These are phyloP conservation scores for Wickerhamomyces sp. DNA, from an alignment of 1,139 yeast genomes.

Conservation along the genomic window DNA sequence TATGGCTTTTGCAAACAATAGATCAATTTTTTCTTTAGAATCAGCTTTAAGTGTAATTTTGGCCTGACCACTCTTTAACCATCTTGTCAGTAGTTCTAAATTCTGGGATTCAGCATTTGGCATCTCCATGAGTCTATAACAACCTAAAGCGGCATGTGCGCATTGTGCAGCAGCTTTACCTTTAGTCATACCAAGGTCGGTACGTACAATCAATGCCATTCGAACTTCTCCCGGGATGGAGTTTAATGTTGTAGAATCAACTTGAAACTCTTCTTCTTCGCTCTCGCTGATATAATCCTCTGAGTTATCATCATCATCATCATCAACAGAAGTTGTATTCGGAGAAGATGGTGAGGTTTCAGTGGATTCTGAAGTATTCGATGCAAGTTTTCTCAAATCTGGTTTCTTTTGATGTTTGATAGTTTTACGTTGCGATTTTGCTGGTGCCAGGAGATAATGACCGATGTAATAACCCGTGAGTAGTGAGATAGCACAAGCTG, in stretches of 20 bases:
- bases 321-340: slow-evolving; percentile 24
- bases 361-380: not conserved
- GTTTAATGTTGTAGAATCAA: slow-evolving; percentile 54
- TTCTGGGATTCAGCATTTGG: slow-evolving; percentile 52
- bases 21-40: slow-evolving; percentile 69
- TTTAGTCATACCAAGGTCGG: slow-evolving; percentile 86
- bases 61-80: slow-evolving; percentile 91
- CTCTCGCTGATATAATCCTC: slow-evolving; percentile 33
- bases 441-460: slow-evolving; percentile 8
- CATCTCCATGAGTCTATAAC: slow-evolving; percentile 66
- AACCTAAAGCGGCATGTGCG: slow-evolving; percentile 93
- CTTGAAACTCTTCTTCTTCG: slow-evolving; percentile 48
- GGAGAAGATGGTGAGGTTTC: slow-evolving; percentile 14
- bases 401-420: slow-evolving; percentile 1
- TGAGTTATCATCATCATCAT: slow-evolving; percentile 23
- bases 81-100: slow-evolving; percentile 56
- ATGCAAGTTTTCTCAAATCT: slow-evolving; percentile 4
- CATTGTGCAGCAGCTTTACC: slow-evolving; percentile 98
- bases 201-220: slow-evolving; percentile 85
- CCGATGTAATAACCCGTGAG: slow-evolving; percentile 22
- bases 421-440: slow-evolving; percentile 2
- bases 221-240: slow-evolving; percentile 72
- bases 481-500: slow-evolving; percentile 20
- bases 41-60: slow-evolving; percentile 83
- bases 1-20: slow-evolving; percentile 75